A percentile compares a stretch with the other conserved stretches of the same genome.
phyloP scores from a whole-genome alignment of 2,329 filamentous ascomycete genomes.

The Botrytis deweyae region DNA sequence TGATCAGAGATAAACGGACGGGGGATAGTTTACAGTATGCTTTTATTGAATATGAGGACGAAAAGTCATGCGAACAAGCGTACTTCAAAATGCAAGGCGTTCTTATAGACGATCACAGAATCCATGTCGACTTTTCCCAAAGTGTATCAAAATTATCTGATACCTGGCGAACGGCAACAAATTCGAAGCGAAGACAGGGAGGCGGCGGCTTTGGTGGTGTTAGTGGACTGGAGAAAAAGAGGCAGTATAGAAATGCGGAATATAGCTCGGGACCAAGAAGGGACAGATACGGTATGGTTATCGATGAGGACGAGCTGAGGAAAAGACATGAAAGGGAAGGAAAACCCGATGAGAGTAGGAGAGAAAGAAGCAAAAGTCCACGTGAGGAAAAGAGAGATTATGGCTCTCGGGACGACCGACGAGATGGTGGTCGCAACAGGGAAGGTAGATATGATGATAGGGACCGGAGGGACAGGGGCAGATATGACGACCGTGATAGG shows the following conservation, averaged over 20 bases:
- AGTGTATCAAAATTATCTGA: conserved; percentile 86
- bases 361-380: conserved; percentile 40
- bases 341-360: conserved; percentile 32
- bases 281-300: conserved; percentile 73
- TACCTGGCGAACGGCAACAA: conserved; percentile 82
- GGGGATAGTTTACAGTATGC: conserved; percentile 96
- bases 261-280: conserved; percentile 41
- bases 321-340: conserved; percentile 48
- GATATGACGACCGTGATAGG: conserved; percentile 28
- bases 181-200: conserved; percentile 66
- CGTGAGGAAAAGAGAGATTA: conserved; percentile 28
- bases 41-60: conserved; percentile 94
- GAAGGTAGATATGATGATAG: conserved; percentile 30
- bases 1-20: conserved; percentile 90
- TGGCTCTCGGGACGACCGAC: conserved; percentile 25
- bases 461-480: conserved; percentile 27
- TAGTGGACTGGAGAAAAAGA: conserved; percentile 80
- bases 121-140: conserved; percentile 98
- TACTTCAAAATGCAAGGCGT: conserved; percentile 99
- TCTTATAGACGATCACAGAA: conserved; percentile 92
- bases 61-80: conserved; percentile 87
- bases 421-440: conserved; percentile 29
- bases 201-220: conserved; percentile 89
- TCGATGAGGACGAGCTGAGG: conserved; percentile 69
- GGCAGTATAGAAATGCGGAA: conserved; percentile 71